Base-by-base conservation (phyloP, 495 filamentous ascomycete genomes). In the Penicillium ochrochloron region DNA sequence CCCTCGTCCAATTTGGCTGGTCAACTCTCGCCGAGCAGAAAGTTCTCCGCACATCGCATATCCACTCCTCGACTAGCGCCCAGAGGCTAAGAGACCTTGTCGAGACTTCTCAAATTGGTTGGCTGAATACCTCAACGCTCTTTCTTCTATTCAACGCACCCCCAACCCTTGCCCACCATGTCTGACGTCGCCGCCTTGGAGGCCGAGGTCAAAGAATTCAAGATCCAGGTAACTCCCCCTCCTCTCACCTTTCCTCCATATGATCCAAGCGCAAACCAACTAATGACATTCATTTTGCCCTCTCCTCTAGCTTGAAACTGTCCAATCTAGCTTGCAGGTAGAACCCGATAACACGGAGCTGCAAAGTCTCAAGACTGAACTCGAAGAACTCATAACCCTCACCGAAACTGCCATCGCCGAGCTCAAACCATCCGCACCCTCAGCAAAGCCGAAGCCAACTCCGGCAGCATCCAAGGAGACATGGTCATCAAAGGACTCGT, bases 261-360 rank as follows among this genome's bases (percentile, higher is more conserved):
- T 42, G 35, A 34, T 42, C 46, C 7, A 39, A 56, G 31, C 31
- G 23, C 53, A 23, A 11, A 17, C 31, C 42, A 14, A 44, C 33
- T 50, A 34, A 54, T 39, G 33, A 15, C 27, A 1, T 21, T 19
- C 39, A 51, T 39, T 29, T 29, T 27, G 62, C 56, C 57, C 70
- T 56, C 42, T 44, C 46, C 15, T 48, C 34, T 35, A 97, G 93
- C 88, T 95, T 75, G 93, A 96, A 78, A 88, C 89, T 27, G 90
- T 96, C 51, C 77, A 88, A 73, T 82, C 85, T 33, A 87, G 87
- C 55, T 87, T 96, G 61, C 88, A 90, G 81, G 88, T 90, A 76
- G 92, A 96, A 71, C 89, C 93, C 65, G 88, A 91, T 64, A 96
- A 93, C 75, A 80, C 82, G 69, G 93, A 94, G 79, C 87, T 96